phyloP scores from a whole-genome alignment of 192 early-diverging fungal genomes.

The Podila clonocystis region DNA sequence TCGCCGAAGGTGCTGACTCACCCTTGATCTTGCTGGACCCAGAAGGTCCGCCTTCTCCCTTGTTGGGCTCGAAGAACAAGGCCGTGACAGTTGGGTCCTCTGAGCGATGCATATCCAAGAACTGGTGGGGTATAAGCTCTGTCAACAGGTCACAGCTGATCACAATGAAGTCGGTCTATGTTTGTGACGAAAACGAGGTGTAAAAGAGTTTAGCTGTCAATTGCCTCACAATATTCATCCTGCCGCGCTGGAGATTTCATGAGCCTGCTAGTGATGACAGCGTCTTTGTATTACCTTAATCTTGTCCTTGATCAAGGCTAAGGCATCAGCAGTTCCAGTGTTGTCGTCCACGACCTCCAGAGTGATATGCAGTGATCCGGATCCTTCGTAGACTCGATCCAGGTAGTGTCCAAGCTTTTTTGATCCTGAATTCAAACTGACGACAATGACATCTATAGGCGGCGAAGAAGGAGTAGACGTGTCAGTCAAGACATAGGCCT shows the following conservation, averaged over 20 bases:
- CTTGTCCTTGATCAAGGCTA: slow-evolving; percentile 81
- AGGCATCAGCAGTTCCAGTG: slow-evolving; percentile 84
- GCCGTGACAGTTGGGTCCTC: slow-evolving; percentile 83
- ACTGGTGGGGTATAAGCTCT: slow-evolving; percentile 81
- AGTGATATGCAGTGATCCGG: slow-evolving; percentile 66
- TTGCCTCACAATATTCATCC: background rate
- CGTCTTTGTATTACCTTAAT: slow-evolving; percentile 71
- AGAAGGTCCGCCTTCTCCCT: slow-evolving; percentile 74
- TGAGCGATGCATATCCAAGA: slow-evolving; percentile 87
- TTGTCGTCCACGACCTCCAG: slow-evolving; percentile 73
- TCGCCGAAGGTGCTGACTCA: background rate
- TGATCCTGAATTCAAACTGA: slow-evolving; percentile 70
- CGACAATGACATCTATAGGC: slow-evolving; percentile 79
- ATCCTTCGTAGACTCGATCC: slow-evolving; percentile 70
- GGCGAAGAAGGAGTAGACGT: background rate
- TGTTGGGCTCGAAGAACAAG: slow-evolving; percentile 83
- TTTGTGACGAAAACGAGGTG: background rate
- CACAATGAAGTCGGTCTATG: slow-evolving; percentile 88
- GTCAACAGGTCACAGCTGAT: slow-evolving; percentile 91
- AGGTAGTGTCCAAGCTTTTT: slow-evolving; percentile 77
- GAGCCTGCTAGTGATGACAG: no score
- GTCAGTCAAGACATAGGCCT: background rate
- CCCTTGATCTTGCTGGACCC: slow-evolving; percentile 55
- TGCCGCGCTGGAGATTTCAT: no score
- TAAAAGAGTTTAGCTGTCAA: no score